A percentile compares a stretch with the other conserved stretches of the same genome.
These are phyloP conservation scores for Candida andamanensis DNA, from an alignment of 805 yeast species.

Conservation along the genomic window DNA sequence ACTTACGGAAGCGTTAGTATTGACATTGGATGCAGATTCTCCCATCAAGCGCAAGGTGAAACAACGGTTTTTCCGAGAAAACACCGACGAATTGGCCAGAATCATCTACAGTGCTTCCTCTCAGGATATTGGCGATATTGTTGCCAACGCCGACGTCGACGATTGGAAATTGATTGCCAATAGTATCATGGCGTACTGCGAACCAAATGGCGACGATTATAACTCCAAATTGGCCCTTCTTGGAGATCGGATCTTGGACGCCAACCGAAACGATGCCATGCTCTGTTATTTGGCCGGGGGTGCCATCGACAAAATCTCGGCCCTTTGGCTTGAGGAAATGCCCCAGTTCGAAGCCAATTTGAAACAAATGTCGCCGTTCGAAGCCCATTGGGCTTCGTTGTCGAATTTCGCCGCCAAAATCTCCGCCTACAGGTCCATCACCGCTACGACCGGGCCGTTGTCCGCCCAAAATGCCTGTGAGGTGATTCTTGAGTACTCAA, in stretches of 20 bases:
- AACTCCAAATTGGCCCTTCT: conserved; percentile 54
- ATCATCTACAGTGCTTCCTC: conserved; percentile 62
- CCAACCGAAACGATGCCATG: conserved; percentile 65
- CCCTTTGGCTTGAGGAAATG: conserved; percentile 78
- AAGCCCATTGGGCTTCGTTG: conserved; percentile 79
- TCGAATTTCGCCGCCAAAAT: conserved; percentile 81
- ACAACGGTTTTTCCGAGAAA: conserved; percentile 64
- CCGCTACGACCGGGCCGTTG: conserved; percentile 30
- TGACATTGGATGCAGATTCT: conserved; percentile 66
- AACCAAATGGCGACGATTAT: conserved; percentile 44
- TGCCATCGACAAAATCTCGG: conserved; percentile 71
- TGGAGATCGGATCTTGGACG: conserved; percentile 67
- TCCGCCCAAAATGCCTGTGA: conserved; percentile 43
- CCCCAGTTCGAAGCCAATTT: conserved; percentile 36
- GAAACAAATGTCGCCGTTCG: conserved; percentile 59
- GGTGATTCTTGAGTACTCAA: conserved; percentile 71
- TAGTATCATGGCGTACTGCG: conserved; percentile 54
- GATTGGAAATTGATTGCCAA: conserved; percentile 84
- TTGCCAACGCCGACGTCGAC: conserved; percentile 65
- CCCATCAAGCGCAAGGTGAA: conserved; percentile 61
- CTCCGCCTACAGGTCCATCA: conserved; percentile 60
- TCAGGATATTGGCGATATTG: conserved; percentile 59
- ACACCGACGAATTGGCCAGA: conserved; percentile 59
- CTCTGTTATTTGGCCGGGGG: conserved; percentile 75
- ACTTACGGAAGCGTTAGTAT: conserved; percentile 72